These are phyloP conservation scores for Pseudopyrenochaeta lycopersici DNA, from an alignment of 2,329 filamentous ascomycete genomes.

Conservation along the genomic window DNA sequence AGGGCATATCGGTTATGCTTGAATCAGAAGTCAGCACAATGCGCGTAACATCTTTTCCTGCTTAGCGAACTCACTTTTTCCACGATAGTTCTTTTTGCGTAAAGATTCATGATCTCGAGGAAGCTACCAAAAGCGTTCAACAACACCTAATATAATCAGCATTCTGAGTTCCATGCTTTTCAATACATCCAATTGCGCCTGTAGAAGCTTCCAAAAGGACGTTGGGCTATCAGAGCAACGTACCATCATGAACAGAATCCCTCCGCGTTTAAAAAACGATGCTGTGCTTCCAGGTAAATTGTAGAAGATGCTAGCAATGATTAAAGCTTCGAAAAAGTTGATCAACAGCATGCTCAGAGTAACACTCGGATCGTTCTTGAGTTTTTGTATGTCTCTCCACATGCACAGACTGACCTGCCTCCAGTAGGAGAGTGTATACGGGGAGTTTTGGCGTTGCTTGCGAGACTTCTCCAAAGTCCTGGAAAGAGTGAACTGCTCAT, in stretches of 20 bases:
- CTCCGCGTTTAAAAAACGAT: slow-evolving; percentile 64
- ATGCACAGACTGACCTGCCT: slow-evolving; percentile 54
- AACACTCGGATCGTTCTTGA: slow-evolving; percentile 53
- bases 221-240: background rate
- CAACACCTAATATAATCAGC: slow-evolving; percentile 55
- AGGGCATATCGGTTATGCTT: slow-evolving; percentile 82
- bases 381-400: slow-evolving; percentile 28
- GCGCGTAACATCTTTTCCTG: too few species aligned
- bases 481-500: slow-evolving; percentile 43
- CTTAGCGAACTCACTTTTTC: slow-evolving; percentile 65
- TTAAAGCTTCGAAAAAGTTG: slow-evolving; percentile 73
- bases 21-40: slow-evolving; percentile 2
- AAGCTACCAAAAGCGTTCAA: slow-evolving; percentile 66
- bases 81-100: slow-evolving; percentile 85
- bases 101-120: slow-evolving; percentile 70
- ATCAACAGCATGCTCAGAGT: slow-evolving; percentile 71
- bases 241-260: slow-evolving; percentile 67
- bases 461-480: slow-evolving; percentile 55
- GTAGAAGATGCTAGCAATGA: slow-evolving; percentile 68
- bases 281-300: slow-evolving; percentile 58
- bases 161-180: slow-evolving; percentile 59
- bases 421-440: slow-evolving; percentile 62
- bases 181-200: slow-evolving; percentile 48
- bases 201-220: background rate
- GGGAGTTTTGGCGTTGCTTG: slow-evolving; percentile 63